A percentile compares a stretch with the other conserved stretches of the same genome.
These are phyloP conservation scores for Funneliformis geosporum DNA, from an alignment of 192 early-diverging fungal species.

Conservation along the genomic window DNA sequence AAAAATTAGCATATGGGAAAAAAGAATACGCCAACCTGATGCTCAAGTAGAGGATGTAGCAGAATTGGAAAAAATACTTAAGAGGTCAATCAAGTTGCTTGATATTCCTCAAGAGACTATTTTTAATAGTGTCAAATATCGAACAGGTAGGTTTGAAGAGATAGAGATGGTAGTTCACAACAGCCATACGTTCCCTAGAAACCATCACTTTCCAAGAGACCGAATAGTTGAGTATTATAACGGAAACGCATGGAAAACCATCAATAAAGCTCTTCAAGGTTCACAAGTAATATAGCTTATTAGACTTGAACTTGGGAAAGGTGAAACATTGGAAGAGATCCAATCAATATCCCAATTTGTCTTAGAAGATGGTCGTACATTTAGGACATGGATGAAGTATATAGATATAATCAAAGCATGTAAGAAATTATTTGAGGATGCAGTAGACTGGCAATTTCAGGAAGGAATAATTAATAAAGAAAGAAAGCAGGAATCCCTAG, in stretches of 20 bases:
- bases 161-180: conserved; percentile 19
- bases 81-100: conserved; percentile 2
- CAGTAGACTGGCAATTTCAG: conserved; percentile 16
- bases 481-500: background rate
- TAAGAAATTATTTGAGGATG: conserved; percentile 23
- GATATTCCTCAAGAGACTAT: conserved; percentile 19
- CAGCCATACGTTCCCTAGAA: background rate
- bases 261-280: conserved; percentile 29
- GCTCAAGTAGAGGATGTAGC: conserved; percentile 21
- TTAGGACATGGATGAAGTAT: conserved; percentile 25
- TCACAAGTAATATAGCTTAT: conserved; percentile 25
- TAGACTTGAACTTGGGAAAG: conserved; percentile 13
- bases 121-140: conserved; percentile 28
- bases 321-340: conserved; percentile 1
- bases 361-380: conserved; percentile 25
- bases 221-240: conserved; percentile 24
- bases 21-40: conserved; percentile 1
- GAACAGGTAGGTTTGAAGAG: conserved; percentile 1
- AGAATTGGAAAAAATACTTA: conserved; percentile 30
- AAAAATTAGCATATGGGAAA: conserved; percentile 13
- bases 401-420: conserved; percentile 21
- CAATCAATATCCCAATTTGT: conserved; percentile 21
- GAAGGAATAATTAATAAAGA: conserved; percentile 18
- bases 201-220: conserved; percentile 24
- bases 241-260: conserved; percentile 6